phyloP scores from a whole-genome alignment of 1,284 basidiomycete genomes.

The Ustilago sp. region DNA sequence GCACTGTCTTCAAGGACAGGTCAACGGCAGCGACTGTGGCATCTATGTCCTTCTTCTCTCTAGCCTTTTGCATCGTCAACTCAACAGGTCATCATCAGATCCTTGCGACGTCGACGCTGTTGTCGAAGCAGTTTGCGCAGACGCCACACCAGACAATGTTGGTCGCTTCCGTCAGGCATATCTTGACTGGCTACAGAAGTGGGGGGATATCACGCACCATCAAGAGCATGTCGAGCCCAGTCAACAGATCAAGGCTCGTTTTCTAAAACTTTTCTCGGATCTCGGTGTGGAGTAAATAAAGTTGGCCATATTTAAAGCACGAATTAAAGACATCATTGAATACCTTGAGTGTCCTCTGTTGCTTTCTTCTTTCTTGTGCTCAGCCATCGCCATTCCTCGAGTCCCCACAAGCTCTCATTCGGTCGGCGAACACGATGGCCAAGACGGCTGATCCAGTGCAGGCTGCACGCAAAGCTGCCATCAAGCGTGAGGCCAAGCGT shows the following conservation, averaged over 20 bases:
- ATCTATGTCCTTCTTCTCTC: constrained; percentile 45
- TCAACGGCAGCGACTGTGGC: constrained; percentile 48
- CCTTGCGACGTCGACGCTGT: constrained; percentile 15
- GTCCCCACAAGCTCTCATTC: background rate
- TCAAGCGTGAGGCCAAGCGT: constrained; percentile 51
- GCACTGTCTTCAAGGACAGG: constrained; percentile 30
- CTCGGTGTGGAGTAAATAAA: constrained; percentile 39
- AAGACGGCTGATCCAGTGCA: constrained; percentile 66
- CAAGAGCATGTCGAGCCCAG: constrained; percentile 41
- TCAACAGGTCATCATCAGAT: constrained; percentile 13
- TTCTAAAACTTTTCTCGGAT: constrained; percentile 41
- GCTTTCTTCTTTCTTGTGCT: constrained; percentile 8
- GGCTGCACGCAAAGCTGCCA: constrained; percentile 68
- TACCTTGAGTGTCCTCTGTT: background rate
- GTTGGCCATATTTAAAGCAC: constrained; percentile 4
- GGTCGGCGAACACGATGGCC: constrained; percentile 23
- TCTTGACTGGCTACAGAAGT: constrained; percentile 32
- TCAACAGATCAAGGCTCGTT: constrained; percentile 26
- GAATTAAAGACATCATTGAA: background rate
- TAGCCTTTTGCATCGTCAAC: constrained; percentile 35
- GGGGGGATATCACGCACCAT: constrained; percentile 37
- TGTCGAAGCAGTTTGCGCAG: constrained; percentile 19
- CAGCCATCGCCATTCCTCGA: background rate
- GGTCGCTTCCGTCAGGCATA: constrained; percentile 30
- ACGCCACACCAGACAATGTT: constrained; percentile 24